These are phyloP conservation scores for Esteya vermicola DNA, from an alignment of 2,329 filamentous ascomycete genomes.

Conservation along the genomic window DNA sequence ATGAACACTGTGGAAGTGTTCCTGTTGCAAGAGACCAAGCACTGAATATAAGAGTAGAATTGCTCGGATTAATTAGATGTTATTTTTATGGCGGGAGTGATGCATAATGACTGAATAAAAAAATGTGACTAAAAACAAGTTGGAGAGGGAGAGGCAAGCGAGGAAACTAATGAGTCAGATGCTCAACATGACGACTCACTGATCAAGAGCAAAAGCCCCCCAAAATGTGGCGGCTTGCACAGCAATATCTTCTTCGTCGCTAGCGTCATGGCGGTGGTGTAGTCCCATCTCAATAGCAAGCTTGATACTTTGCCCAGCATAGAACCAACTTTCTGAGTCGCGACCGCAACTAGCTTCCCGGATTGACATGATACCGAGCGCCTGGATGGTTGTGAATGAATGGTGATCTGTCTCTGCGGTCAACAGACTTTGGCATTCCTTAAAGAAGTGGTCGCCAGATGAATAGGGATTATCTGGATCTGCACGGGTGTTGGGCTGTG, in stretches of 20 bases:
- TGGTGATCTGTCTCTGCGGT: constrained; percentile 43
- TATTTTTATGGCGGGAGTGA: too few species aligned
- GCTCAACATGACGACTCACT: constrained; percentile 28
- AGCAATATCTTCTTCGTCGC: constrained; percentile 40
- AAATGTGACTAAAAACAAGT: too few species aligned
- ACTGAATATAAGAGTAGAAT: constrained; percentile 21
- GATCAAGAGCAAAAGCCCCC: constrained; percentile 48
- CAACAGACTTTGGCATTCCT: constrained; percentile 49
- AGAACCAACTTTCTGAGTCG: constrained; percentile 60
- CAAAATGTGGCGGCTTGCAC: constrained; percentile 47
- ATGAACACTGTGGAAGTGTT: constrained; percentile 45
- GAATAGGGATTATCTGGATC: constrained; percentile 47
- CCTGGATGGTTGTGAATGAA: constrained; percentile 56
- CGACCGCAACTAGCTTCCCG: constrained; percentile 59
- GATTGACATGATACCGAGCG: constrained; percentile 62
- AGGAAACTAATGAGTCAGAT: neutral
- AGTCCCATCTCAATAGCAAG: constrained; percentile 60
- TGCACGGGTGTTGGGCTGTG: constrained; percentile 47
- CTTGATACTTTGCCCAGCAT: constrained; percentile 57
- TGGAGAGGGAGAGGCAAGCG: neutral
- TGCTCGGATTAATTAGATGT: neutral
- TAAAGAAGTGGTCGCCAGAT: constrained; percentile 62
- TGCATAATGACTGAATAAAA: too few species aligned
- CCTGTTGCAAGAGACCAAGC: constrained; percentile 53
- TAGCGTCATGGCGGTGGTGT: constrained; percentile 34